Evolutionary conservation across 805 yeast genomes (phyloP).

Genomic region (Cyberlindnera euphorbiae): DNA sequence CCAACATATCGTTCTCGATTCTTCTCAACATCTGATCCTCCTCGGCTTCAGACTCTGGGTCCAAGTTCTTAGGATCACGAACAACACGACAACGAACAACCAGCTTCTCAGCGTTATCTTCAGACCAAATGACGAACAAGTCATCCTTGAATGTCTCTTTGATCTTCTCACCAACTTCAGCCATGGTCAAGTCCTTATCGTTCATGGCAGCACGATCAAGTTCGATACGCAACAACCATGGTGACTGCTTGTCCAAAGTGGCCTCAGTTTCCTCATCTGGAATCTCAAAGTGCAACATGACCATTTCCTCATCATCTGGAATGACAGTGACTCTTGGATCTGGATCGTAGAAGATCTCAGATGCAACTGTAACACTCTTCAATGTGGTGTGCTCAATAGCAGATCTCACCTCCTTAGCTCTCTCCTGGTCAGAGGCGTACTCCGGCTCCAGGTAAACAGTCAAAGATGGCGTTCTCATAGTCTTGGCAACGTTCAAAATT

Average conservation of each 20-base stretch:
- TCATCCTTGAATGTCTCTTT: constrained; percentile 92
- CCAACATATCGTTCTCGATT: constrained; percentile 94
- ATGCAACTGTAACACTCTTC: constrained; percentile 92
- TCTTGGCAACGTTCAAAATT: constrained; percentile 96
- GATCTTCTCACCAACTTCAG: constrained; percentile 95
- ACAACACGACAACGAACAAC: constrained; percentile 97
- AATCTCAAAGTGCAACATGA: constrained; percentile 93
- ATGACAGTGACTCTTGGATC: constrained; percentile 97
- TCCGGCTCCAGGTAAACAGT: constrained; percentile 86
- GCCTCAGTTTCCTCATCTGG: constrained; percentile 98
- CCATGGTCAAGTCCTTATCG: constrained; percentile 96
- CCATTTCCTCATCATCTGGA: constrained; percentile 95
- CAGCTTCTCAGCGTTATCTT: constrained; percentile 95
- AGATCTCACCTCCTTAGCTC: constrained; percentile 91
- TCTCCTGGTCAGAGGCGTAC: constrained; percentile 82
- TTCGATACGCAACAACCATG: constrained; percentile 96
- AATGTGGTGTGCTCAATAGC: constrained; percentile 95
- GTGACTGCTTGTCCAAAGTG: constrained; percentile 89
- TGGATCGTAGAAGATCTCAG: constrained; percentile 96
- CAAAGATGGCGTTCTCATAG: constrained; percentile 98
- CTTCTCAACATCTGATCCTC: constrained; percentile 95
- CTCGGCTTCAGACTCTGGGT: constrained; percentile 91
- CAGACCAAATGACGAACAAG: constrained; percentile 97
- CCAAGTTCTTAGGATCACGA: constrained; percentile 89
- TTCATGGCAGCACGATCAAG: constrained; percentile 98